Base-by-base conservation (phyloP, 495 filamentous ascomycete species). In the Daldinia vernicosa region DNA sequence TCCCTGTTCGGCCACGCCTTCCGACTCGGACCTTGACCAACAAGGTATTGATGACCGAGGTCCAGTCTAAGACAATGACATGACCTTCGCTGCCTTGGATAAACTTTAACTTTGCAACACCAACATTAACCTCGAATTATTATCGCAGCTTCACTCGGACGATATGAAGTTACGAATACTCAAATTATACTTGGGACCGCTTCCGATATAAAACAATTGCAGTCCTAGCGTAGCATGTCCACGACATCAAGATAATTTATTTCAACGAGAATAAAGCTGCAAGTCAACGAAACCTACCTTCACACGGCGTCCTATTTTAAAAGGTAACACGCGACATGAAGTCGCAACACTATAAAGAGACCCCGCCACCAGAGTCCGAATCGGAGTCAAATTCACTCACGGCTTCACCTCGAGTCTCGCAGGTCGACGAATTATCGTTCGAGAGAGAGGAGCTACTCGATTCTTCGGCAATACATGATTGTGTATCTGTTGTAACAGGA, bases 1-100 rank as follows among this genome's bases (percentile, higher is more conserved):
- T 68, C 70, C 70, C 60, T 72, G 70, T 35, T 56, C 15, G n/a
- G 53, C 68, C 60, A 72, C 54, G 64, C 64, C 35, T 66, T 47
- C 64, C 60, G 59, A 72, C 63, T 63, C 56, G 37, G 56, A 15
- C 30, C 26, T 60, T 60, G 12, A 37, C 35, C 17, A 43, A 28
- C 37, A 28, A 12, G 50, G 50, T 19, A 30, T 30, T 30, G 28
- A 30, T 30, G 28, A 30, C 6, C n/a, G n/a, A n/a, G n/a, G n/a
- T 30, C 28, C 8, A 30, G 6, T 30, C 28, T 30, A 30, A 30
- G 28, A 30, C 28, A 30, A 30, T 30, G 28, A 30, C 28, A 30
- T n/a, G n/a, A n/a, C n/a, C n/a, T n/a, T n/a, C n/a, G n/a, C n/a
- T n/a, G n/a, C n/a, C n/a, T n/a, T n/a, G n/a, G n/a, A n/a, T n/a